Evolutionary conservation across 352 stramenopile species (phyloP), one percentile per base, ranked within the genome.

Genomic region (Pythium apleroticum): DNA sequence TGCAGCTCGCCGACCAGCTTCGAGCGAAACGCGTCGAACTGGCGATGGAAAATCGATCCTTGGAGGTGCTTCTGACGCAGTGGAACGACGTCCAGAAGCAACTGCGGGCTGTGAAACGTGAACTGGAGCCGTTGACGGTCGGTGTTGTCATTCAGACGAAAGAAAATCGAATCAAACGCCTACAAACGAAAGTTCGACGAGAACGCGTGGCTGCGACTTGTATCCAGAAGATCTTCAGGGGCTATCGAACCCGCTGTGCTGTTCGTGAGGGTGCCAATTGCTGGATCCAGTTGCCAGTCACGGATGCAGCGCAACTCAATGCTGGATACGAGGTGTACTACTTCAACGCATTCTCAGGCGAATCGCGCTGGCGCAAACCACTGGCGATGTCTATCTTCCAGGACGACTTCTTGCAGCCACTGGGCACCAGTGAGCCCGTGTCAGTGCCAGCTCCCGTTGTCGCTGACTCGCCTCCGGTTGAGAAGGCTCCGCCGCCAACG

Each of bases 1-100:
- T 96, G n/a, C 87, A 95, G 52, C 76, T 98, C 45, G 82, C 88
- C 0, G 91, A 97, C 54, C 81, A 94, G 57, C 57, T 97, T 24
- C 79, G 83, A 24, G 82, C 80, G 12, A 89, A 90, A 53, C 81
- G 85, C 22, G 75, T 92, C 20, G 70, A 81, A 39, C 76, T 92
- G 14, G 80, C 80, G 1, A 77, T 93, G 56, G 77, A 86, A 55
- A 65, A 65, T 10, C 75, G 76, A 1, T 65, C 73, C 4, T 68
- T 93, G 1, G 87, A 96, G 58, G 60, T 71, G 6, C 48, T 94
- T 17, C 60, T 80, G n/a, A 83, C 74, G 19, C 73, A 82, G 53
- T 70, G 78, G 41, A 88, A 73, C 37, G 85, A 96, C 37, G 63
- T 77, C 0, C 73, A 94, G 60, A 89, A 86, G 55, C 76, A 90